These are phyloP conservation scores for Penicillium crystallinum DNA, from an alignment of 495 filamentous ascomycete genomes.

Conservation along the genomic window DNA sequence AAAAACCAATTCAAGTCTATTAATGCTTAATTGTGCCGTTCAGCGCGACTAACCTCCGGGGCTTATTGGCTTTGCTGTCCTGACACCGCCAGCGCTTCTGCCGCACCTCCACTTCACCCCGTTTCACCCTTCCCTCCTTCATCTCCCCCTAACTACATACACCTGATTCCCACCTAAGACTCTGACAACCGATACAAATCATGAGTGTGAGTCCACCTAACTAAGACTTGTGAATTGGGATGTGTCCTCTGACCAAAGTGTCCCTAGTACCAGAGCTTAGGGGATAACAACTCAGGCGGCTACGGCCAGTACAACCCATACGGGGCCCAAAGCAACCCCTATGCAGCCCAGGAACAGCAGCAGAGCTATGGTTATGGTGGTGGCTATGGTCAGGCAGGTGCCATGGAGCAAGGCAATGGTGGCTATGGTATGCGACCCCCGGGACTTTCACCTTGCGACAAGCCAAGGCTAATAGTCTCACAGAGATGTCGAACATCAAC, in stretches of 20 bases:
- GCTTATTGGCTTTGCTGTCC: constrained; percentile 1
- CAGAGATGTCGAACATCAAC: constrained; percentile 64
- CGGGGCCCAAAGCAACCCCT: constrained; percentile 37
- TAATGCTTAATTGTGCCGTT: neutral
- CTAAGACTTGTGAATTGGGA: neutral
- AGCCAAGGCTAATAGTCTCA: constrained; percentile 24
- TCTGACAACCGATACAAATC: constrained; percentile 10
- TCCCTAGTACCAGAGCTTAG: constrained; percentile 31
- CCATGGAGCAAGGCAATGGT: constrained; percentile 35
- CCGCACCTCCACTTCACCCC: constrained; percentile 18
- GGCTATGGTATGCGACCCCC: constrained; percentile 34
- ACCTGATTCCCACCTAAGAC: neutral
- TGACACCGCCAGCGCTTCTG: constrained; percentile 22
- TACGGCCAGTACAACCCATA: constrained; percentile 64
- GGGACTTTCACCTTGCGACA: constrained; percentile 2
- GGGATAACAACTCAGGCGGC: constrained; percentile 34
- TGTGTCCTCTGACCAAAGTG: neutral
- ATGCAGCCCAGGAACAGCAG: constrained; percentile 26
- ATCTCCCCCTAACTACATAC: constrained; percentile 1
- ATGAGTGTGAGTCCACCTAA: constrained; percentile 34
- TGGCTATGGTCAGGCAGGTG: constrained; percentile 40
- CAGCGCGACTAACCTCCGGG: neutral
- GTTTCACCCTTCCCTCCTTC: constrained; percentile 25
- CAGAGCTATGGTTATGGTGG: constrained; percentile 41
- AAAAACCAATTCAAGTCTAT: no score